These are phyloP conservation scores for Zalaria sp. DNA, from an alignment of 2,329 filamentous ascomycete species.

Conservation along the genomic window DNA sequence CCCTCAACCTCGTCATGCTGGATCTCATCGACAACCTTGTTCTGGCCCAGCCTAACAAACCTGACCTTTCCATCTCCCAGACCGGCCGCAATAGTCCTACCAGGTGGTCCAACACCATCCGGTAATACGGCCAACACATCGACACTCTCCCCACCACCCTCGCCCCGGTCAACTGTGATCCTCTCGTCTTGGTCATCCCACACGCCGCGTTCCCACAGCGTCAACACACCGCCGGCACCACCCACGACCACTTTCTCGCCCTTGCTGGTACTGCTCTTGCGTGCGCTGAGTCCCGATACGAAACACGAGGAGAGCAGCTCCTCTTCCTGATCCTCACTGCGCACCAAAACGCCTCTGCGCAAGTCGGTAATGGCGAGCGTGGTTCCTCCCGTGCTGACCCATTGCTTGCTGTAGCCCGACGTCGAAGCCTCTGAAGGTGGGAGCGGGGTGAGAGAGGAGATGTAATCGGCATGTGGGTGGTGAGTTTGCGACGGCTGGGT, in stretches of 20 bases:
- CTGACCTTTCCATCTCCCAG: constrained; percentile 67
- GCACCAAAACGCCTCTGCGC: constrained; percentile 69
- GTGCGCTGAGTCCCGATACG: constrained; percentile 61
- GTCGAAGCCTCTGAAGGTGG: constrained; percentile 69
- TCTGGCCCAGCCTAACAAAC: constrained; percentile 59
- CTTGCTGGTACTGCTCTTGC: constrained; percentile 45
- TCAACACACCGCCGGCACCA: constrained; percentile 68
- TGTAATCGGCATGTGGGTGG: constrained; percentile 81
- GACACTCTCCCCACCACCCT: constrained; percentile 59
- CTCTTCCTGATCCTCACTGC: constrained; percentile 89
- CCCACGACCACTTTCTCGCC: constrained; percentile 66
- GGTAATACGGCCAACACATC: constrained; percentile 66
- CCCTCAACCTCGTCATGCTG: constrained; percentile 79
- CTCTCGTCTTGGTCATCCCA: constrained; percentile 95
- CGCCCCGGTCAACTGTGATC: constrained; percentile 53
- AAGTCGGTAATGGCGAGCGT: constrained; percentile 85
- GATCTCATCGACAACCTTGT: constrained; percentile 55
- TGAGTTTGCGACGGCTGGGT: constrained; percentile 64
- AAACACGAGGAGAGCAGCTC: constrained; percentile 73
- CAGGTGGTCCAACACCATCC: constrained; percentile 48
- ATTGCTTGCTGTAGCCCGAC: constrained; percentile 84
- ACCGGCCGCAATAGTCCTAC: constrained; percentile 66
- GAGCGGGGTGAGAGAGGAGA: constrained; percentile 75
- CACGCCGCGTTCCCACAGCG: constrained; percentile 82
- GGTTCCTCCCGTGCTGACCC: constrained; percentile 83